Conservation (phyloP, 495 filamentous ascomycete species). For the Acidiella bohemica region DNA sequence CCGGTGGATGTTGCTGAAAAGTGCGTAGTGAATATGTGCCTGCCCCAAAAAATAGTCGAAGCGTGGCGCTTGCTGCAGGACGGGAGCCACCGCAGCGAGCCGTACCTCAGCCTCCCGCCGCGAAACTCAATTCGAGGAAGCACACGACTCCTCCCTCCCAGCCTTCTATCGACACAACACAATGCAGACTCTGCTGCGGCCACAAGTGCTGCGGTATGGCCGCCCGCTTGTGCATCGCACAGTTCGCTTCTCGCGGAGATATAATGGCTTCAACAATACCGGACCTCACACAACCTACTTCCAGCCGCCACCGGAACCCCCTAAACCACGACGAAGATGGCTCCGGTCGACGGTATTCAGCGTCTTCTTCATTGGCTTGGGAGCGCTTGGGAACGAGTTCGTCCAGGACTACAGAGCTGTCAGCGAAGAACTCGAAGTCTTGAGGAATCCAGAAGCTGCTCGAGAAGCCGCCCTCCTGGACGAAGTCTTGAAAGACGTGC, state of each 20-base stretch:
- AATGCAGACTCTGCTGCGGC: too few relatives aligned
- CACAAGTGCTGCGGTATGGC: background rate
- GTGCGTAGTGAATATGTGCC: too few relatives aligned
- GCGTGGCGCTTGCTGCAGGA: too few relatives aligned
- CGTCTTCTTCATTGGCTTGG: background rate
- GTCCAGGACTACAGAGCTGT: constrained; percentile 1
- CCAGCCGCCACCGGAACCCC: constrained; percentile 6
- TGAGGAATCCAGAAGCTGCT: background rate
- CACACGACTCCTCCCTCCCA: too few relatives aligned
- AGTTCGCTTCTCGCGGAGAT: constrained; percentile 6
- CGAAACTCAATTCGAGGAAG: too few relatives aligned
- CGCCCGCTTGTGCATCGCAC: background rate
- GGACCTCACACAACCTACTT: constrained; percentile 17
- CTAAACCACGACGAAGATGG: constrained; percentile 2
- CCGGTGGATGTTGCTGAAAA: too few relatives aligned
- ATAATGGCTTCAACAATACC: constrained; percentile 1
- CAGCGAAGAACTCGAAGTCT: background rate
- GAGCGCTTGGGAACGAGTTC: constrained; percentile 3
- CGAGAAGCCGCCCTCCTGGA: constrained; percentile 2
- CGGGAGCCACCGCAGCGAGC: too few relatives aligned
- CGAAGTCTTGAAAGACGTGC: constrained; percentile 4
- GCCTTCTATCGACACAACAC: too few relatives aligned
- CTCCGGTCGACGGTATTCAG: constrained; percentile 2
- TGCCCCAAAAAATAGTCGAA: too few relatives aligned
- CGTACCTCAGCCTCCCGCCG: too few relatives aligned